Base-by-base conservation (phyloP, 2,329 filamentous ascomycete species). In the Colletotrichum theobromicola region DNA sequence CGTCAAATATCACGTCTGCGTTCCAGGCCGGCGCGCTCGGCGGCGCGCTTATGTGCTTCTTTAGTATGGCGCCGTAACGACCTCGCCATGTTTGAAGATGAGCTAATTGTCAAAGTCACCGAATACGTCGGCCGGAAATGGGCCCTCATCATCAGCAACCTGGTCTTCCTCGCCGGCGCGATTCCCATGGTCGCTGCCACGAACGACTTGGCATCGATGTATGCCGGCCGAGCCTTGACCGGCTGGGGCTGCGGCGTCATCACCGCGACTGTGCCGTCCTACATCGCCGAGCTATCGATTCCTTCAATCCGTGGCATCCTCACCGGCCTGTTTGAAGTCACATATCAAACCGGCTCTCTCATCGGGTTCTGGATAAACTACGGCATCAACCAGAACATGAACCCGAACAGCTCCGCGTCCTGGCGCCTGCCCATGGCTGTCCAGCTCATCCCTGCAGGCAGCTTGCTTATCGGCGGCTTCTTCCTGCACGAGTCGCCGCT, bases 241-340 rank as follows among this genome's bases (percentile, higher is more conserved):
- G 90, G 90, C 2, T 86, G 90, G 79, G 90, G 89, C 24, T 87
- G 90, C 60, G 90, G 90, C n/a, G 80, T 89, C 53, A 85, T 91
- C 78, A 89, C 87, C 10, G 90, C 89, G 78, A 89, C 88, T 7
- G 89, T 93, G 4, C 92, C 91, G 4, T 87, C 91, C 37, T 93
- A 93, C 79, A 91, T 92, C 72, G 89, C 91, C 12, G 92, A 93
- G 79, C 88, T 90, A 68, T 90, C 91, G 0, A 86, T 90, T 77
- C 87, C 90, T 1, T 88, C 88, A 3, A 90, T 88, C 67, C 87
- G 91, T 77, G 91, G 91, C 77, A 84, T 90, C 30, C 86, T 91
- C 4, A 89, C 90, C 8, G 90, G 90, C 16, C 80, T 90, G 32
- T 89, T 86, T 77, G 85, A 87, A 74, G 83, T 91, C 10, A 86